Evolutionary conservation across 1,139 yeast species (phyloP).

Genomic region (Debaryomyces subglobosus): DNA sequence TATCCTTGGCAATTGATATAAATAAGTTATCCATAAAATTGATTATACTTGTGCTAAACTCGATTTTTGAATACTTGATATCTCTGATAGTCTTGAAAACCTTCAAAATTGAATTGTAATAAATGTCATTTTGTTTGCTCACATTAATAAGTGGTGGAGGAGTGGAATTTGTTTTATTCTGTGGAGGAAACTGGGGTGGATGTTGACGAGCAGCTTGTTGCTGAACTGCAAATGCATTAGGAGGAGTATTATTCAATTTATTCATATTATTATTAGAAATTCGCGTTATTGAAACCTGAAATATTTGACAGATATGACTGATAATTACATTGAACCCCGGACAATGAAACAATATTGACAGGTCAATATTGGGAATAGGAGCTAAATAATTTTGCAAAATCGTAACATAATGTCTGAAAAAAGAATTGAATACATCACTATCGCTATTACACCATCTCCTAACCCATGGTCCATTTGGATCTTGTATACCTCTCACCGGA

Average conservation of each 20-base stretch:
- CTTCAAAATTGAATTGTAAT: conserved; percentile 42
- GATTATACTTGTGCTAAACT: conserved; percentile 11
- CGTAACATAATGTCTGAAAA: conserved; percentile 66
- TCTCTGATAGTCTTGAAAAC: conserved; percentile 52
- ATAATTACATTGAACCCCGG: conserved; percentile 45
- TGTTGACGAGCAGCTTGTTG: conserved; percentile 9
- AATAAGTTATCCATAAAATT: conserved; percentile 37
- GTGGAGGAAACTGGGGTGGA: conserved; percentile 4
- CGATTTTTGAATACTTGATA: conserved; percentile 28
- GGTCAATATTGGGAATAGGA: conserved; percentile 5
- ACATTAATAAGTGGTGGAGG: conserved; percentile 7
- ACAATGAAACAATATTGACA: conserved; percentile 18
- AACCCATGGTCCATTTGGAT: conserved; percentile 72
- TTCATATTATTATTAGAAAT: conserved; percentile 23
- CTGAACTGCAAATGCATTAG: conserved; percentile 1
- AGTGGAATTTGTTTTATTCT: background rate
- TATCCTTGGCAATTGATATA: conserved; percentile 40
- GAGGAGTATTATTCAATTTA: conserved; percentile 4
- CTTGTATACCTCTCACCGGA: conserved; percentile 59
- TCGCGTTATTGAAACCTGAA: conserved; percentile 36
- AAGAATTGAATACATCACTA: conserved; percentile 74
- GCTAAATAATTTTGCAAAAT: conserved; percentile 19
- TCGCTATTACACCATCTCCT: conserved; percentile 52
- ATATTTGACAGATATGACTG: conserved; percentile 41
- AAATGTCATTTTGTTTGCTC: conserved; percentile 33